Conservation (phyloP, 257 asterid species). For the Orobanche coerulescens region DNA sequence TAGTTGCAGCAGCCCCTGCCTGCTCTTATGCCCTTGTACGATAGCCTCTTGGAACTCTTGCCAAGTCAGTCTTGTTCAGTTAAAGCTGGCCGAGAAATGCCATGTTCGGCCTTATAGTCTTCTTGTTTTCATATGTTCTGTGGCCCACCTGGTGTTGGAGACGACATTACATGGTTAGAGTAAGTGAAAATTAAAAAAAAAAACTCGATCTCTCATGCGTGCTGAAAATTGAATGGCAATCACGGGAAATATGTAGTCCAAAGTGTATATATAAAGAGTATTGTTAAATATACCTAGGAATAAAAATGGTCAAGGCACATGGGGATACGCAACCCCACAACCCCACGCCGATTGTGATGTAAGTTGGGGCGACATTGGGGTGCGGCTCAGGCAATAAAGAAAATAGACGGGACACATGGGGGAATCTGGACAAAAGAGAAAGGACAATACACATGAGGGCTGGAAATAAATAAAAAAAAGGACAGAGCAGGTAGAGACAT, state of each 20-base stretch:
- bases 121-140: conserved; percentile 61
- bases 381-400: too few relatives aligned
- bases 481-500: too few relatives aligned
- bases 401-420: too few relatives aligned
- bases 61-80: conserved; percentile 83
- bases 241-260: neutral
- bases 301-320: too few relatives aligned
- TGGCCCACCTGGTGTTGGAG: conserved; percentile 56
- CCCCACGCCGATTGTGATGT: too few relatives aligned
- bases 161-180: neutral
- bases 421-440: too few relatives aligned
- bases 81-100: conserved; percentile 77
- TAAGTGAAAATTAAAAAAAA: neutral
- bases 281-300: too few relatives aligned
- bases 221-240: neutral
- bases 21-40: conserved; percentile 56
- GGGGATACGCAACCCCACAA: too few relatives aligned
- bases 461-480: too few relatives aligned
- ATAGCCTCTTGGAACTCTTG: conserved; percentile 62
- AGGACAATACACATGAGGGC: too few relatives aligned
- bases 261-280: too few relatives aligned
- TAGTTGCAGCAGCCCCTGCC: conserved; percentile 69
- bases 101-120: conserved; percentile 96
- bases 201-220: neutral
- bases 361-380: too few relatives aligned